These are phyloP conservation scores for Shiraia bambusicola DNA, from an alignment of 2,329 filamentous ascomycete genomes.

Conservation along the genomic window DNA sequence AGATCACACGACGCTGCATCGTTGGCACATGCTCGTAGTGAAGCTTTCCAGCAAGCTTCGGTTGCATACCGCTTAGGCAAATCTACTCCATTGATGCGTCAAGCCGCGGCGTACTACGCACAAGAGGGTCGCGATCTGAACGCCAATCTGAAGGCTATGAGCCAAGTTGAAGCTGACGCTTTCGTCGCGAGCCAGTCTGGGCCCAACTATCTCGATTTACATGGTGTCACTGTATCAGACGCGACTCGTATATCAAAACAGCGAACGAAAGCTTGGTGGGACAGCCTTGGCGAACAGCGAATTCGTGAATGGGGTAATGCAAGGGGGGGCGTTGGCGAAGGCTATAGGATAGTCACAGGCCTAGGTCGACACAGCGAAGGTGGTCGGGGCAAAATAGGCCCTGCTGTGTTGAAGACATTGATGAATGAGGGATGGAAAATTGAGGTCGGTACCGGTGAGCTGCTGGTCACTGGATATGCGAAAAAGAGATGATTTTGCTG, in stretches of 20 bases:
- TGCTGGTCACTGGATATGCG: constrained; percentile 65
- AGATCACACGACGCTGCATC: constrained; percentile 44
- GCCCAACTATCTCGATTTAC: constrained; percentile 69
- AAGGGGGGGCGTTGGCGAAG: constrained; percentile 48
- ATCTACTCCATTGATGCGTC: constrained; percentile 72
- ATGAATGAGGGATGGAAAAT: constrained; percentile 81
- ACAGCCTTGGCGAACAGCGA: constrained; percentile 65
- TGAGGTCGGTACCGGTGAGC: constrained; percentile 68
- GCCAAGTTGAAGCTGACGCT: constrained; percentile 67
- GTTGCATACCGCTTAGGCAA: constrained; percentile 61
- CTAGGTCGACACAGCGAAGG: constrained; percentile 75
- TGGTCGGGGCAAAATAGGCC: constrained; percentile 73
- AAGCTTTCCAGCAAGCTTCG: constrained; percentile 60
- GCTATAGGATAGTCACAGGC: constrained; percentile 79
- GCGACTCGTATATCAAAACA: constrained; percentile 75
- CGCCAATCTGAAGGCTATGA: constrained; percentile 58
- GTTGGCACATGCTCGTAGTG: constrained; percentile 50
- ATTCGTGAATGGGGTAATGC: constrained; percentile 47
- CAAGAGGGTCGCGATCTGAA: constrained; percentile 67
- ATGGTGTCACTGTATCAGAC: constrained; percentile 79
- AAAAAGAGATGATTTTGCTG: constrained; percentile 21
- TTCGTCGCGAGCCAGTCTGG: constrained; percentile 73
- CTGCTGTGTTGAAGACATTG: constrained; percentile 75
- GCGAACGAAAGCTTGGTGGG: constrained; percentile 75
- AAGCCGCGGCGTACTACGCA: constrained; percentile 74